Conservation (phyloP, 2,329 filamentous ascomycete species). For the Claviceps humidiphila region DNA sequence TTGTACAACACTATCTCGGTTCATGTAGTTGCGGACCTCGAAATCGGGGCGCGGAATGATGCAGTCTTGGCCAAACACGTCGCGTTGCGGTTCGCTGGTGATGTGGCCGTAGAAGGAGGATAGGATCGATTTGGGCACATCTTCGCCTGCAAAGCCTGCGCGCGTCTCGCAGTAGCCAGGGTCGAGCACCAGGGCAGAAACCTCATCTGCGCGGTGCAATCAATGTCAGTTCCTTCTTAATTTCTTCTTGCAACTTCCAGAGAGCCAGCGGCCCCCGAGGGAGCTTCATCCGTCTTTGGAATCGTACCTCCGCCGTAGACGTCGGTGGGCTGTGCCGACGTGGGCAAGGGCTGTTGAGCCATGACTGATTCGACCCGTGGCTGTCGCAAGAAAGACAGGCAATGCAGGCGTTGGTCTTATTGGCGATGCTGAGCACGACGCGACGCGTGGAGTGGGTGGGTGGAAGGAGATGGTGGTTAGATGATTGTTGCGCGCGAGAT, state of each 20-base stretch:
- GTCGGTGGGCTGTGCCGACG: constrained; percentile 46
- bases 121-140: constrained; percentile 85
- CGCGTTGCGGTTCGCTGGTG: constrained; percentile 31
- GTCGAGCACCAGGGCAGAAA: constrained; percentile 92
- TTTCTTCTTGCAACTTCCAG: too few species aligned
- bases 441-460: too few species aligned
- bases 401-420: not conserved
- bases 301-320: constrained; percentile 48
- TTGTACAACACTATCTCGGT: constrained; percentile 76
- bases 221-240: not conserved
- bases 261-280: not conserved
- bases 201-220: constrained; percentile 56
- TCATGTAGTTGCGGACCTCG: constrained; percentile 87
- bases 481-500: too few species aligned
- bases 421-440: too few species aligned
- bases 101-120: constrained; percentile 75
- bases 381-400: not conserved
- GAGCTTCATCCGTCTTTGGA: constrained; percentile 2
- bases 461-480: too few species aligned
- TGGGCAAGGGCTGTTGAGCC: constrained; percentile 43
- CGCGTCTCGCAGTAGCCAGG: constrained; percentile 84
- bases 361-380: constrained; percentile 20
- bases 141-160: constrained; percentile 94
- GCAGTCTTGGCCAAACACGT: constrained; percentile 81
- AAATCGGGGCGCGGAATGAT: constrained; percentile 64